These are phyloP conservation scores for Castanea sativa DNA, from an alignment of 306 rosid species.

Conservation along the genomic window DNA sequence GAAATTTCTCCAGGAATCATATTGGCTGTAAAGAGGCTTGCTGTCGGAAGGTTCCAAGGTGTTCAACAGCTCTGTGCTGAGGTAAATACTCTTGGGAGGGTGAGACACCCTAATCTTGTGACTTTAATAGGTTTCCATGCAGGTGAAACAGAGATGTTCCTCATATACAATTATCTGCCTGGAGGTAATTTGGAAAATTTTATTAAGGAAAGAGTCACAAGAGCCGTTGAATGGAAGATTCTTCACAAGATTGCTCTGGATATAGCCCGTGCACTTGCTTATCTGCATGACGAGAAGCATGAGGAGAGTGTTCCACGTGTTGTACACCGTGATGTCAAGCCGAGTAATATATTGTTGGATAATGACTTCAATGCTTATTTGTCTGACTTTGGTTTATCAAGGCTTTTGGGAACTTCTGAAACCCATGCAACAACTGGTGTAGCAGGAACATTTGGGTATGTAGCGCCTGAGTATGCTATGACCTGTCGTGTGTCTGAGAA, in stretches of 20 bases:
- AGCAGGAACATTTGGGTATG: constrained; percentile 96
- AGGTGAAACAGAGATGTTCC: constrained; percentile 83
- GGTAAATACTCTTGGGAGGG: constrained; percentile 82
- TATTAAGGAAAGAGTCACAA: constrained; percentile 79
- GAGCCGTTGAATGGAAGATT: constrained; percentile 82
- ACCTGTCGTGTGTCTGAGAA: constrained; percentile 94
- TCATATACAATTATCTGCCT: constrained; percentile 76
- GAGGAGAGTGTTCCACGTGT: constrained; percentile 89
- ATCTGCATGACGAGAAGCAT: constrained; percentile 83
- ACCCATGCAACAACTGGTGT: constrained; percentile 98
- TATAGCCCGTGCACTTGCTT: constrained; percentile 82
- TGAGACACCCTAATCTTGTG: constrained; percentile 77
- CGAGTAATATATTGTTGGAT: constrained; percentile 85
- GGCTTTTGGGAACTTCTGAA: constrained; percentile 91
- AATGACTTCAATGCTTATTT: constrained; percentile 79
- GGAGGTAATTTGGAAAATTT: constrained; percentile 89
- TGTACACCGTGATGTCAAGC: constrained; percentile 91
- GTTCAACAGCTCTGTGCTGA: constrained; percentile 84
- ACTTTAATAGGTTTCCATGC: constrained; percentile 91
- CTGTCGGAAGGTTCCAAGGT: constrained; percentile 91
- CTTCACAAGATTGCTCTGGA: constrained; percentile 93
- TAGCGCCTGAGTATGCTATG: constrained; percentile 96
- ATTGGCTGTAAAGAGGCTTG: constrained; percentile 79
- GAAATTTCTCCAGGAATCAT: constrained; percentile 60
- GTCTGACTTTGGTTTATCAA: constrained; percentile 90